Percentiles rank a stretch among this genome's conserved stretches.
These are phyloP conservation scores for Metarhizium sp. DNA, from an alignment of 2,329 filamentous ascomycete species.

Conservation along the genomic window DNA sequence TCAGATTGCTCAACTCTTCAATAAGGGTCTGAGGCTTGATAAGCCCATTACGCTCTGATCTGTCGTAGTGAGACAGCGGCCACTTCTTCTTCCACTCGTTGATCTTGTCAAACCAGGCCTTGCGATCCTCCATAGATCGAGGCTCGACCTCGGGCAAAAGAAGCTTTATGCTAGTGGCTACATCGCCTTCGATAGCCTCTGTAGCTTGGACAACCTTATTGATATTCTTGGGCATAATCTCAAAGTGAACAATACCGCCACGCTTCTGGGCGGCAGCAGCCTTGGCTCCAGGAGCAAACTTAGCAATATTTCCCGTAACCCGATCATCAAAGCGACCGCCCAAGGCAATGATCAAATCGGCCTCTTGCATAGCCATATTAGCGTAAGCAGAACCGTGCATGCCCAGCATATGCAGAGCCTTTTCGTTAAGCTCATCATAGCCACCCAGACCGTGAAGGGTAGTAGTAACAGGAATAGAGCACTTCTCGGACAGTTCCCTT, in stretches of 20 bases:
- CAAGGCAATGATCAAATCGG: slow-evolving; percentile 74
- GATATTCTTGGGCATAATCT: slow-evolving; percentile 99
- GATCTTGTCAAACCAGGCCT: slow-evolving; percentile 86
- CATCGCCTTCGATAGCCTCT: too few relatives aligned
- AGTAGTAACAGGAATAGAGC: slow-evolving; percentile 57
- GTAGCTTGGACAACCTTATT: slow-evolving; percentile 58
- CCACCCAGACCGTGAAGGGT: slow-evolving; percentile 89
- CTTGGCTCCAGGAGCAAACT: slow-evolving; percentile 85
- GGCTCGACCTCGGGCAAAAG: too few relatives aligned
- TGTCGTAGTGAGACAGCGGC: slow-evolving; percentile 76
- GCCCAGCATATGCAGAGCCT: slow-evolving; percentile 94
- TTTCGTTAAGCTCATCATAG: slow-evolving; percentile 87
- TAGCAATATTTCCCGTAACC: slow-evolving; percentile 43
- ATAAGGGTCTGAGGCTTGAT: slow-evolving; percentile 66
- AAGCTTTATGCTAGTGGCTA: too few relatives aligned
- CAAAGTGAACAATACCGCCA: slow-evolving; percentile 94
- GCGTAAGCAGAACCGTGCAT: slow-evolving; percentile 98
- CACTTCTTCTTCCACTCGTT: slow-evolving; percentile 84
- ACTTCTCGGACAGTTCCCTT: too few relatives aligned
- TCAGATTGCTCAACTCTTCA: slow-evolving; percentile 79
- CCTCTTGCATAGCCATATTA: slow-evolving; percentile 96
- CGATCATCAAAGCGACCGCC: too few relatives aligned
- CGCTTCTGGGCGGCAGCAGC: slow-evolving; percentile 74
- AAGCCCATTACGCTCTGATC: slow-evolving; percentile 60
- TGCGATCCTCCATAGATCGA: slow-evolving; percentile 38